A percentile compares a stretch with the other conserved stretches of the same genome.
Evolutionary conservation across 176 grass and related monocot species (phyloP).

Genomic region (Oryza officinalis): DNA sequence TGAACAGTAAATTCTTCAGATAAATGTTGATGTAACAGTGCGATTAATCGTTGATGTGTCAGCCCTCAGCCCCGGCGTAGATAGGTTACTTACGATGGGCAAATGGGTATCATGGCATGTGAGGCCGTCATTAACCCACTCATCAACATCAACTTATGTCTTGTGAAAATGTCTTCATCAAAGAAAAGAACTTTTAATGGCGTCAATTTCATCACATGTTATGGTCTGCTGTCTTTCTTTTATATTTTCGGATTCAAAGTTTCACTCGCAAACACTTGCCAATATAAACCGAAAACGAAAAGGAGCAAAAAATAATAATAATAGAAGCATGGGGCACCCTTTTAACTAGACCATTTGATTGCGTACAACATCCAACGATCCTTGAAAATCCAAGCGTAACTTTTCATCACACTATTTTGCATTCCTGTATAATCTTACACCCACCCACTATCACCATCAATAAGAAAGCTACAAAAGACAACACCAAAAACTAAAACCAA

Average conservation of each 20-base stretch:
- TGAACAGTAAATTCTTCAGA: neutral
- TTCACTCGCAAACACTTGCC: neutral
- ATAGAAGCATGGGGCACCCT: neutral
- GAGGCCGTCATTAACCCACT: neutral
- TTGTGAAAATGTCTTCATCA: neutral
- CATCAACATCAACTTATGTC: neutral
- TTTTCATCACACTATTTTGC: slow-evolving; percentile 43
- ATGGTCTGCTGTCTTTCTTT: slow-evolving; percentile 3
- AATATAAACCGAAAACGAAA: neutral
- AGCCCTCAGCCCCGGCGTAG: neutral
- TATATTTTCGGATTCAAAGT: neutral
- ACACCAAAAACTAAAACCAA: slow-evolving; percentile 12
- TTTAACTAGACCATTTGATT: slow-evolving; percentile 11
- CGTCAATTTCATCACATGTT: slow-evolving; percentile 1
- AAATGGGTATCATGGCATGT: neutral
- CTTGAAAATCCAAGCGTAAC: slow-evolving; percentile 32
- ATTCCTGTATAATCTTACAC: slow-evolving; percentile 28
- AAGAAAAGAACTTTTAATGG: neutral
- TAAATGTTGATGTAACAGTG: neutral
- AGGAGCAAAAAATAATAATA: neutral
- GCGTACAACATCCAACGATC: slow-evolving; percentile 33
- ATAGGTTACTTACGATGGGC: neutral
- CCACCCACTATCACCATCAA: slow-evolving; percentile 33
- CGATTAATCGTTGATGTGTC: neutral
- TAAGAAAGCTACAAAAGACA: slow-evolving; percentile 35